Evolutionary conservation across 2,329 filamentous ascomycete species (phyloP).

Genomic region (Trichoderma breve): DNA sequence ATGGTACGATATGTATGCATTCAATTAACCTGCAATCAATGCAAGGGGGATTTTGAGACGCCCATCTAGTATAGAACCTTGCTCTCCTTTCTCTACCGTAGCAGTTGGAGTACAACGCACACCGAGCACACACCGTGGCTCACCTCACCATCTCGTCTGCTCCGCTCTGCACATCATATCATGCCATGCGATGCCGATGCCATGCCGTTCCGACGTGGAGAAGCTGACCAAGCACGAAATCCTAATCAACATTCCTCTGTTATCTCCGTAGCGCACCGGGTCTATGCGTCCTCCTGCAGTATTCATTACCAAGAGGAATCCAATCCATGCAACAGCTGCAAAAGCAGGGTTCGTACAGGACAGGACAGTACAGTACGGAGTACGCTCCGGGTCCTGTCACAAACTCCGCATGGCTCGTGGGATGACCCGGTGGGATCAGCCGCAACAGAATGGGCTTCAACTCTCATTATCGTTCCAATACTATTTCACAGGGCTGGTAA

Average conservation of each 20-base stretch:
- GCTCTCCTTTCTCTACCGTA: not conserved
- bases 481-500: not conserved
- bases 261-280: constrained; percentile 4
- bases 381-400: not conserved
- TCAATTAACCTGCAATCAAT: not conserved
- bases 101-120: not conserved
- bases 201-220: not conserved
- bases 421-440: not conserved
- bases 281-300: not conserved
- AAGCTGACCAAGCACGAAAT: not conserved
- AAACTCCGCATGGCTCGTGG: not conserved
- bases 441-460: not conserved
- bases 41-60: not conserved
- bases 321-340: not conserved
- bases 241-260: not conserved
- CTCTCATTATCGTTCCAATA: not conserved
- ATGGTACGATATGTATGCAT: not conserved
- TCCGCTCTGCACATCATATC: not conserved
- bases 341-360: not conserved
- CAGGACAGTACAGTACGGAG: not conserved
- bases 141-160: not conserved
- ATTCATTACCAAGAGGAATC: not conserved
- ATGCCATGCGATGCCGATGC: not conserved
- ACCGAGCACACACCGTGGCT: not conserved
- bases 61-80: not conserved